Percentiles rank a stretch among this genome's conserved stretches.
phyloP scores from a whole-genome alignment of 768 basidiomycete genomes.

The Strobilomyces echinocephalus region DNA sequence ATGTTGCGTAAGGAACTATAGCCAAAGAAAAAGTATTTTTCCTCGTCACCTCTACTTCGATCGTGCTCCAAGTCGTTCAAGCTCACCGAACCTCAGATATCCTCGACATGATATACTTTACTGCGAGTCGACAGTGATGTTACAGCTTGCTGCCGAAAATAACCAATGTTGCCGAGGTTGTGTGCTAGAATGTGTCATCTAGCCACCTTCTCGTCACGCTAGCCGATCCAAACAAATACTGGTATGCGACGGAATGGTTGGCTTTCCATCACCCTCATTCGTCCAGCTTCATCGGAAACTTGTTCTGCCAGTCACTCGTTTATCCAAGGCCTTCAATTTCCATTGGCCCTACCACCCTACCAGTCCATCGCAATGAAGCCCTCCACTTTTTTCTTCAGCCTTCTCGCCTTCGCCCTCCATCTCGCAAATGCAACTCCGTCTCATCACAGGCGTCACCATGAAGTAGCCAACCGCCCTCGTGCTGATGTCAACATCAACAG shows the following conservation, averaged over 20 bases:
- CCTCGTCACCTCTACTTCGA: background rate
- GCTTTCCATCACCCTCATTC: slow-evolving; percentile 1
- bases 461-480: slow-evolving; percentile 42
- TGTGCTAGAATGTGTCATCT: background rate
- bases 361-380: slow-evolving; percentile 14
- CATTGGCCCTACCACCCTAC: background rate
- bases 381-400: slow-evolving; percentile 31
- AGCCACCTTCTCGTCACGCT: slow-evolving; percentile 11
- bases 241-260: background rate
- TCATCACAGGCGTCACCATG: slow-evolving; percentile 36
- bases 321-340: background rate
- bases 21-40: background rate
- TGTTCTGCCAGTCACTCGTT: slow-evolving; percentile 24
- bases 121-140: background rate
- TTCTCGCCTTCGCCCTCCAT: slow-evolving; percentile 32
- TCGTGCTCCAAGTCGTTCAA: background rate
- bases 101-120: background rate
- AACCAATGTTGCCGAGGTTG: too few relatives aligned
- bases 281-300: slow-evolving; percentile 1
- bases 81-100: background rate
- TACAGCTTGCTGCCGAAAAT: background rate
- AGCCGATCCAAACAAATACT: slow-evolving; percentile 22
- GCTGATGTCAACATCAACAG: slow-evolving; percentile 34
- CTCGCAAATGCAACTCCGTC: slow-evolving; percentile 29
- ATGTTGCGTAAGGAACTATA: background rate